Evolutionary conservation across 768 basidiomycete species (phyloP), one percentile per base, ranked within the genome.

Genomic region (Cyclocybe cylindracea): DNA sequence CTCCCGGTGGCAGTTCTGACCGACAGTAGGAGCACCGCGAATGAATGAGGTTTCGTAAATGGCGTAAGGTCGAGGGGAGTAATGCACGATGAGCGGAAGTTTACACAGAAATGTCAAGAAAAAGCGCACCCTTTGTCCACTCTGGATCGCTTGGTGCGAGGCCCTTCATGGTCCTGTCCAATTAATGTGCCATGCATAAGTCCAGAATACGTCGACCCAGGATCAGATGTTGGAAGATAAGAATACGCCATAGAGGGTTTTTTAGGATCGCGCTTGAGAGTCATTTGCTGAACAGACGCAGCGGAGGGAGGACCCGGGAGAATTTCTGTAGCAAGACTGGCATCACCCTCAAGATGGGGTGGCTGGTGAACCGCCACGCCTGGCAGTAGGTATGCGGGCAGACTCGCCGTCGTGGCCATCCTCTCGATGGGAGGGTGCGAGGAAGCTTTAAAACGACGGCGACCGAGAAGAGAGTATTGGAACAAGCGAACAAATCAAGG

Each of bases 131-230:
- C 78, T 78, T 87, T 87, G 69, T 87, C 86, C 55, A 82, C 69
- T 70, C 87, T 78, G 62, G 85, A 76, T 60, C 88, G 83, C 74
- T 92, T 89, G 66, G 84, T 73, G 68, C 84, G 79, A 48, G 84
- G 75, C 44, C 85, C 86, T 53, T 86, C 85, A 59, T 79, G 69
- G 63, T 85, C 85, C 61, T 84, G 83, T 56, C 80, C 77, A 62
- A 79, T 75, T 57, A 85, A 76, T 64, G 86, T 80, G 54, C 82
- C 81, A 58, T 84, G 78, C 75, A 84, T 79, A 66, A 87, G 79
- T 53, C 86, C 88, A 66, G 87, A 84, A 76, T 91, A 94, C 19
- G 91, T 94, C 61, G 91, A 87, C 65, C 91, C 91, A 56, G 91
- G 91, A 78, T 94, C 91, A 63, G 85, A 83, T 56, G 83, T 72